phyloP scores from a whole-genome alignment of 768 basidiomycete species.

The Cystofilobasidium ferigula region DNA sequence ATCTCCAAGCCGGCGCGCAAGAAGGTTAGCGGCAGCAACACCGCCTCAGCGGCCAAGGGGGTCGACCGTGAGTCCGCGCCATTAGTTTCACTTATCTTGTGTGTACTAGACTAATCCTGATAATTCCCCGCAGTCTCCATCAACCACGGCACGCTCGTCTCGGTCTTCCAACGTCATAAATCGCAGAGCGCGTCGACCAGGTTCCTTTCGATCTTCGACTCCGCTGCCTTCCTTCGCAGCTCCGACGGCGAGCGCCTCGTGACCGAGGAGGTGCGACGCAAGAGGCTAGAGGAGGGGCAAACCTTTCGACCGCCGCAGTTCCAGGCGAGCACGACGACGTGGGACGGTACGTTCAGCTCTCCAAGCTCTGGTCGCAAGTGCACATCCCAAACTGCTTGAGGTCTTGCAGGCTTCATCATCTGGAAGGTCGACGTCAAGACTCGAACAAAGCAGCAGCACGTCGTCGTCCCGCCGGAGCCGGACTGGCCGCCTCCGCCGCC shows the following conservation, averaged over 20 bases:
- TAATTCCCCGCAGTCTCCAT: slow-evolving; percentile 95
- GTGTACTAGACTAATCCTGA: no score
- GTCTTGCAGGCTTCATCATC: slow-evolving; percentile 62
- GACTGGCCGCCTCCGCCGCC: slow-evolving; percentile 88
- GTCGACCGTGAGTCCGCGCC: slow-evolving; percentile 70
- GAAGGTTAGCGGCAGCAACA: slow-evolving; percentile 39
- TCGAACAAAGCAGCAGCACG: background rate
- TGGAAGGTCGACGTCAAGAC: slow-evolving; percentile 67
- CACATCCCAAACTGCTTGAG: no score
- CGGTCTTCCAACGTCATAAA: slow-evolving; percentile 86
- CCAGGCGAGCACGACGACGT: slow-evolving; percentile 30
- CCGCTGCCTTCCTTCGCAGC: slow-evolving; percentile 80
- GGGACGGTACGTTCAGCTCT: slow-evolving; percentile 31
- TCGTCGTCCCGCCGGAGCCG: slow-evolving; percentile 49
- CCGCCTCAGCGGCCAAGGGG: slow-evolving; percentile 69
- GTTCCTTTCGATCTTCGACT: slow-evolving; percentile 89
- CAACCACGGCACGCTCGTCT: slow-evolving; percentile 88
- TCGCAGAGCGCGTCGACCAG: slow-evolving; percentile 93
- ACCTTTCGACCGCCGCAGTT: slow-evolving; percentile 34
- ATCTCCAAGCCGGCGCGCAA: slow-evolving; percentile 98
- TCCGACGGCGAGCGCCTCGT: slow-evolving; percentile 52
- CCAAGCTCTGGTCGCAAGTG: background rate
- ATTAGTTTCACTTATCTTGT: no score
- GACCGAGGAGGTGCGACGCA: slow-evolving; percentile 36
- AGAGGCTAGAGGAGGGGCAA: background rate